Evolutionary conservation across 2,329 filamentous ascomycete species (phyloP).

Genomic region (Metarhizium brunneum): DNA sequence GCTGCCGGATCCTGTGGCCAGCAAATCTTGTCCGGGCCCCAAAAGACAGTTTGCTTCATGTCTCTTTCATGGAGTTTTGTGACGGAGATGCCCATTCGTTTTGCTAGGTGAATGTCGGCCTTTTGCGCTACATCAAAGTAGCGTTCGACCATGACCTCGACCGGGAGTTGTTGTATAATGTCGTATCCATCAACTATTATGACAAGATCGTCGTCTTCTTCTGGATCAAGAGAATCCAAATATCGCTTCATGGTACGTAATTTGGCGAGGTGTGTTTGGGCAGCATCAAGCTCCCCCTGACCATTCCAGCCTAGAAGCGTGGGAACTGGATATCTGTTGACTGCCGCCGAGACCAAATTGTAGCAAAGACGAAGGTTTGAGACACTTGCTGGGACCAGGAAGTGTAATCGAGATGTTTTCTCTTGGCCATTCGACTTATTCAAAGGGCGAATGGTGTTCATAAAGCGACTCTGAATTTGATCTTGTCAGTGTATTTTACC

Average conservation of each 20-base stretch:
- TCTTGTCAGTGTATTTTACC: neutral
- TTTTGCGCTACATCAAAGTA: slow-evolving; percentile 47
- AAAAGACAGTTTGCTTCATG: slow-evolving; percentile 30
- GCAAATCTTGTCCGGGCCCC: slow-evolving; percentile 36
- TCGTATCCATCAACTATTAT: slow-evolving; percentile 56
- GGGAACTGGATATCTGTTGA: slow-evolving; percentile 28
- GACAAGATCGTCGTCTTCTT: slow-evolving; percentile 47
- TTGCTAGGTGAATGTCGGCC: slow-evolving; percentile 41
- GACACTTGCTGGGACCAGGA: slow-evolving; percentile 27
- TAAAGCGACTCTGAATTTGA: neutral
- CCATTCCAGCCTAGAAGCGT: slow-evolving; percentile 29
- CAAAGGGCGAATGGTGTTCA: neutral
- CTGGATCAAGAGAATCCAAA: slow-evolving; percentile 17
- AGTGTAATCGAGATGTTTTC: slow-evolving; percentile 25
- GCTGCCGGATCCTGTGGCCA: slow-evolving; percentile 27
- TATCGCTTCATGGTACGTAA: slow-evolving; percentile 27
- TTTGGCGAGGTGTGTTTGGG: slow-evolving; percentile 29
- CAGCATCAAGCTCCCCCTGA: slow-evolving; percentile 23
- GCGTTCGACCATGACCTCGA: slow-evolving; percentile 51
- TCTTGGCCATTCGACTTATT: neutral
- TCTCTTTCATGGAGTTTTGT: slow-evolving; percentile 20
- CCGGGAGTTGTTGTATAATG: slow-evolving; percentile 55
- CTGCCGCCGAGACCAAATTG: slow-evolving; percentile 27
- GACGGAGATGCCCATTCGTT: slow-evolving; percentile 35
- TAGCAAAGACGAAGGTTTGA: slow-evolving; percentile 29